Percentiles rank a stretch among this genome's conserved stretches.
Evolutionary conservation across 257 asterid genomes (phyloP).

Genomic region (Solanum gracilifrons): DNA sequence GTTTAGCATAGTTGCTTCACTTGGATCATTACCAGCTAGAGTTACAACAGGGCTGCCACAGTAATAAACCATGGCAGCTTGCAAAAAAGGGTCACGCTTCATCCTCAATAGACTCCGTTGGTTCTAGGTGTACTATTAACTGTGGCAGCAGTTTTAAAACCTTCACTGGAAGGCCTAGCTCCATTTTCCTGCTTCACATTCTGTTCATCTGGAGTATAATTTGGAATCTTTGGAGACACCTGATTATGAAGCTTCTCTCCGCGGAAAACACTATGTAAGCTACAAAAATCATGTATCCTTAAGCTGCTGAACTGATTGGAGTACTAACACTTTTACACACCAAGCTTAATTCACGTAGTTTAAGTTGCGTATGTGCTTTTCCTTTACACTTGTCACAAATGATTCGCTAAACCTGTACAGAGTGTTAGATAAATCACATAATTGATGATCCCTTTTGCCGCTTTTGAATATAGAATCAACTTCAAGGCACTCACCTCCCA

Average conservation of each 20-base stretch:
- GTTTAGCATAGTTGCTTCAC: conserved; percentile 54
- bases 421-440: neutral
- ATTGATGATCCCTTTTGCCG: neutral
- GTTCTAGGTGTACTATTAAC: conserved; percentile 17
- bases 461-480: conserved; percentile 9
- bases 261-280: neutral
- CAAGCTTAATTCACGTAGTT: neutral
- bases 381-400: neutral
- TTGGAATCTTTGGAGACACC: conserved; percentile 13
- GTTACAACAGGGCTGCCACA: conserved; percentile 73
- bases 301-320: neutral
- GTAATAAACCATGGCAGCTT: conserved; percentile 68
- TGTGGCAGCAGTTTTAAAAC: conserved; percentile 17
- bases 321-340: neutral
- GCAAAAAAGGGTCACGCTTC: conserved; percentile 71
- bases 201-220: conserved; percentile 7
- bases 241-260: conserved; percentile 3
- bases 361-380: neutral
- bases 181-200: conserved; percentile 20
- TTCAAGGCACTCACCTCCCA: neutral
- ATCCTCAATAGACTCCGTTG: conserved; percentile 52
- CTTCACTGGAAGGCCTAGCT: conserved; percentile 14
- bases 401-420: neutral
- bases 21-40: conserved; percentile 85
- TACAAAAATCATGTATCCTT: conserved; percentile 6